Evolutionary conservation across 169 alveolate genomes (phyloP).

Genomic region (Babesia caballi): DNA sequence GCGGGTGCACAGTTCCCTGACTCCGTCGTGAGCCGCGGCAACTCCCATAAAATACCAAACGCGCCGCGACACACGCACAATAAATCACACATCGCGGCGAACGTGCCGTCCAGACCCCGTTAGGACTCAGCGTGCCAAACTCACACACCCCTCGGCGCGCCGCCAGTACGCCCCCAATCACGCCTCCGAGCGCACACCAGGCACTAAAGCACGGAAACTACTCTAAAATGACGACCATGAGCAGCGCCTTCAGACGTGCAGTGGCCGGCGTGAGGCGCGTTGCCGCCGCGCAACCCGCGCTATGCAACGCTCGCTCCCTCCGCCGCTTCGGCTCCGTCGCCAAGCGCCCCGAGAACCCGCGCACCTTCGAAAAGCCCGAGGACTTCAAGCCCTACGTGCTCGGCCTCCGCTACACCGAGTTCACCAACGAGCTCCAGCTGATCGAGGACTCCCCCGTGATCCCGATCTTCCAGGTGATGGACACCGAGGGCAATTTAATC

Average conservation of each 20-base stretch:
- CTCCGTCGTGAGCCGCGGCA: too few species aligned
- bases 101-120: too few species aligned
- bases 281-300: background rate
- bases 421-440: conserved; percentile 69
- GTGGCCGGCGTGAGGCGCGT: background rate
- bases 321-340: conserved; percentile 4
- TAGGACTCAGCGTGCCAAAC: too few species aligned
- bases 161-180: too few species aligned
- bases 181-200: background rate
- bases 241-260: background rate
- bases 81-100: too few species aligned
- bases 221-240: too few species aligned
- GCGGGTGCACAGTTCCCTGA: too few species aligned
- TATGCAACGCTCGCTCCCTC: background rate
- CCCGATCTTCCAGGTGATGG: conserved; percentile 74
- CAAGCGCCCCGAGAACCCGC: conserved; percentile 59
- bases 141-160: too few species aligned
- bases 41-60: too few species aligned
- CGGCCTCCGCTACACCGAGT: conserved; percentile 74
- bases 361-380: conserved; percentile 38
- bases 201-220: too few species aligned
- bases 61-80: too few species aligned
- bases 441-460: conserved; percentile 69
- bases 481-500: conserved; percentile 71
- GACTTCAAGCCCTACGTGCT: conserved; percentile 59